Base-by-base conservation (phyloP, 2,329 filamentous ascomycete genomes). In the Botrytis fabae region DNA sequence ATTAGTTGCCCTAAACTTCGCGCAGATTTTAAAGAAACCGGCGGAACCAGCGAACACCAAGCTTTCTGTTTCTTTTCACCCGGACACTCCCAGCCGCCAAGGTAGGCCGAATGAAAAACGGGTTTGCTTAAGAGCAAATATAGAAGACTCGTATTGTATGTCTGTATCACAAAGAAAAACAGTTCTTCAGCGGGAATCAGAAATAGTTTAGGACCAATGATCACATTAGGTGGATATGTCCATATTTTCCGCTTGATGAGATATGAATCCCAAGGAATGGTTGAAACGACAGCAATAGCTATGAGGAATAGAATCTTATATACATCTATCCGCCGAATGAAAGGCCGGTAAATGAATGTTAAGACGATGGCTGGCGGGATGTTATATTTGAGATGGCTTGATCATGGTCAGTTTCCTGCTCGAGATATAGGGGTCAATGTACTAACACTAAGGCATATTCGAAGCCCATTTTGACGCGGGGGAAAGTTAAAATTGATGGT, bases 81-180 rank as follows among this genome's bases (percentile, higher is more conserved):
- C 32, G 22, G 16, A 20, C 44, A 80, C 78, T 61, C 79, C 51
- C 51, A 32, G 20, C 32, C n/a, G n/a, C 62, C 38, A 5, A 91
- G 80, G 76, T 88, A 88, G 22, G 81, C 80, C 3, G 87, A 83
- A 79, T 92, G 92, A 81, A 88, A 87, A 16, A 83, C 78, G 1
- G 87, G 84, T 80, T 92, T 93, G 81, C 86, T 92, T 32, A 91
- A 80, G 1, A 93, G 81, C 16, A 92, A 84, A 78, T 93, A 94
- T 14, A 94, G 80, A 68, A 93, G 82, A 0, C 88, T 86, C 0
- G 91, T 93, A 78, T 89, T 92, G 81, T 92, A 93, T 1, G 92
- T 93, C 81, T 94, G 92, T 38, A 94, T 88, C 32, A 92, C 82
- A 80, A 94, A 94, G 85, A 94, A 94, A 82, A 93, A 93, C 7